phyloP scores from a whole-genome alignment of 1,284 basidiomycete species.

The Meira miltonrushii region DNA sequence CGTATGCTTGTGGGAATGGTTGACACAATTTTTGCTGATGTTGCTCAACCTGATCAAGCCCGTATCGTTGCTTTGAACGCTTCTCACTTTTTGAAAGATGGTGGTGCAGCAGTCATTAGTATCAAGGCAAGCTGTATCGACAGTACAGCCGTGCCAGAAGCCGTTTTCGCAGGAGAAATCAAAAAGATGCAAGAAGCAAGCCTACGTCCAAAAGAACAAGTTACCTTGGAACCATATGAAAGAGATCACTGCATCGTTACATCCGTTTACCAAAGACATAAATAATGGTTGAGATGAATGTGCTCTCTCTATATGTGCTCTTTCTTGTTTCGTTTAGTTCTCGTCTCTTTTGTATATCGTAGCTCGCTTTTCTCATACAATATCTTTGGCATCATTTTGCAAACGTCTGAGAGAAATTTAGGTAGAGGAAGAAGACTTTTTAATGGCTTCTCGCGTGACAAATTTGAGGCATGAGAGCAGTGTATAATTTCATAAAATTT shows the following conservation, averaged over 20 bases:
- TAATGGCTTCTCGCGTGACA: not conserved
- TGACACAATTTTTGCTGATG: constrained; percentile 72
- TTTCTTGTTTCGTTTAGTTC: not conserved
- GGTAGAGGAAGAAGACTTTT: not conserved
- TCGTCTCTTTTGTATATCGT: not conserved
- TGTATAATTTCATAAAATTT: not conserved
- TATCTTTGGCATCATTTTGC: no score
- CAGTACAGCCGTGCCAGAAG: constrained; percentile 82
- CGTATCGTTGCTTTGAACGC: constrained; percentile 76
- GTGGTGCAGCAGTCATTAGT: constrained; percentile 87
- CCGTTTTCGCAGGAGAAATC: constrained; percentile 84
- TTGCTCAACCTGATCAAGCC: constrained; percentile 97
- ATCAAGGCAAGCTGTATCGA: constrained; percentile 99
- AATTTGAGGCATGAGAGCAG: not conserved
- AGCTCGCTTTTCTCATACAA: not conserved
- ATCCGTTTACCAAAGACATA: constrained; percentile 46
- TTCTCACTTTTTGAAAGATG: constrained; percentile 91
- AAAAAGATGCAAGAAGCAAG: constrained; percentile 66
- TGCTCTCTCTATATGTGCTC: not conserved
- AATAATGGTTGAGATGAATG: not conserved
- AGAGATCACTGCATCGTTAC: constrained; percentile 51
- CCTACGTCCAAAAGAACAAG: constrained; percentile 71
- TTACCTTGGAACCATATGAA: constrained; percentile 61
- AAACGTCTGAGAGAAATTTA: no score
- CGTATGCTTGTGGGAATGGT: constrained; percentile 50